Evolutionary conservation across 2,329 filamentous ascomycete genomes (phyloP).

Genomic region (Penicillium sp.): DNA sequence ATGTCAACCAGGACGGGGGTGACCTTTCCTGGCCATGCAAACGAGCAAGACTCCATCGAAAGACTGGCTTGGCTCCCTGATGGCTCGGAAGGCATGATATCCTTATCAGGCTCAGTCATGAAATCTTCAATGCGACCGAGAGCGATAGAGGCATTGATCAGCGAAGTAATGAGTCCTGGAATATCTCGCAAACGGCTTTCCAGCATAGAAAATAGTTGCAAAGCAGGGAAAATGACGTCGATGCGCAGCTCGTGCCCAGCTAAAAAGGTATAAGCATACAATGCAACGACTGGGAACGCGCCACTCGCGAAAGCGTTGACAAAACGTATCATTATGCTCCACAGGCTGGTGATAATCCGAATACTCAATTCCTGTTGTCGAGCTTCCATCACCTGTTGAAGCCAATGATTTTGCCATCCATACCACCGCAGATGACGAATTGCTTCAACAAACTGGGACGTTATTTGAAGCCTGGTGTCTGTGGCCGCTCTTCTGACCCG

Average conservation of each 20-base stretch:
- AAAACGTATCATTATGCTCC: constrained; percentile 64
- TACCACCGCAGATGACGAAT: constrained; percentile 81
- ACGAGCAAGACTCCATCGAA: constrained; percentile 64
- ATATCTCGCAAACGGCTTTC: constrained; percentile 73
- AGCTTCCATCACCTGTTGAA: constrained; percentile 67
- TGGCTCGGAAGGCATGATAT: constrained; percentile 56
- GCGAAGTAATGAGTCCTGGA: constrained; percentile 71
- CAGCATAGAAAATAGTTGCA: constrained; percentile 77
- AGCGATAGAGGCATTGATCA: constrained; percentile 82
- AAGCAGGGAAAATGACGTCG: constrained; percentile 82
- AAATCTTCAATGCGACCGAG: constrained; percentile 81
- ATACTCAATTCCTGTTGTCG: constrained; percentile 68
- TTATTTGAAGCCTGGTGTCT: constrained; percentile 76
- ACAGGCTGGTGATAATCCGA: constrained; percentile 65
- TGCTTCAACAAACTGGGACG: constrained; percentile 83
- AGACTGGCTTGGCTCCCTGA: constrained; percentile 33
- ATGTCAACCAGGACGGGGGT: constrained; percentile 58
- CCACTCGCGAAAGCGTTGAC: constrained; percentile 72
- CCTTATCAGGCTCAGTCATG: constrained; percentile 82
- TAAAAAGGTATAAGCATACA: constrained; percentile 77
- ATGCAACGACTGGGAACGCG: constrained; percentile 76
- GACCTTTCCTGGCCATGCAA: constrained; percentile 74
- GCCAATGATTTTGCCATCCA: constrained; percentile 78
- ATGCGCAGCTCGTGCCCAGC: constrained; percentile 69
- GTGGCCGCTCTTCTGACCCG: constrained; percentile 70